phyloP scores from a whole-genome alignment of 2,329 filamentous ascomycete species.

The Apiospora rasikravindrae region DNA sequence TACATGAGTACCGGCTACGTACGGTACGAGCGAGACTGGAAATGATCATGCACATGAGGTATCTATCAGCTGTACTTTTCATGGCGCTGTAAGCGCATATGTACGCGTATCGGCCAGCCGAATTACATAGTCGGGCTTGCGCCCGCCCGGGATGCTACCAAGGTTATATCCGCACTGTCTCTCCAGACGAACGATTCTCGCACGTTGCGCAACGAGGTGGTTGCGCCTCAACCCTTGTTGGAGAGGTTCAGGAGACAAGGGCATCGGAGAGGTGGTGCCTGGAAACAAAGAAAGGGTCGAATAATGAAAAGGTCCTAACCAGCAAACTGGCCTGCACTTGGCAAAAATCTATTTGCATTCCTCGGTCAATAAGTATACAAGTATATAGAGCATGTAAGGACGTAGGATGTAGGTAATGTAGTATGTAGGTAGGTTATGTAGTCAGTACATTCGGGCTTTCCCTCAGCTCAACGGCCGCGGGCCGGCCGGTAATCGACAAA shows the following conservation, averaged over 20 bases:
- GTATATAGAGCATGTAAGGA: too few species aligned
- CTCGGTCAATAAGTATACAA: not conserved
- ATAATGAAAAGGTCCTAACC: not conserved
- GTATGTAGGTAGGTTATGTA: too few species aligned
- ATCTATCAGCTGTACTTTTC: not conserved
- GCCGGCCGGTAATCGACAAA: not conserved
- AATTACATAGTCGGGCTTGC: slow-evolving; percentile 15
- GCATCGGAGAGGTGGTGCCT: not conserved
- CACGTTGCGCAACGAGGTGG: slow-evolving; percentile 6
- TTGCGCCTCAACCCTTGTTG: slow-evolving; percentile 10
- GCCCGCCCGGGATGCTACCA: not conserved
- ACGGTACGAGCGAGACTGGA: not conserved
- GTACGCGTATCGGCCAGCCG: not conserved
- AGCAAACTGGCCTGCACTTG: not conserved
- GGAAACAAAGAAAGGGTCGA: not conserved
- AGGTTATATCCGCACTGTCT: not conserved
- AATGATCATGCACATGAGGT: not conserved
- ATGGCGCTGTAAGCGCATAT: slow-evolving; percentile 11
- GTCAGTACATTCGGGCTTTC: not conserved
- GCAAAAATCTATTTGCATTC: not conserved
- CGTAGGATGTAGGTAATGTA: not conserved
- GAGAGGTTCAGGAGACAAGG: not conserved
- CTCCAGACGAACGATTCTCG: not conserved
- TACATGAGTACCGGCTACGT: not conserved
- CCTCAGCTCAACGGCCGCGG: not conserved